Conservation (phyloP, 108 stramenopile species). For the Cylindrotheca closterium region DNA sequence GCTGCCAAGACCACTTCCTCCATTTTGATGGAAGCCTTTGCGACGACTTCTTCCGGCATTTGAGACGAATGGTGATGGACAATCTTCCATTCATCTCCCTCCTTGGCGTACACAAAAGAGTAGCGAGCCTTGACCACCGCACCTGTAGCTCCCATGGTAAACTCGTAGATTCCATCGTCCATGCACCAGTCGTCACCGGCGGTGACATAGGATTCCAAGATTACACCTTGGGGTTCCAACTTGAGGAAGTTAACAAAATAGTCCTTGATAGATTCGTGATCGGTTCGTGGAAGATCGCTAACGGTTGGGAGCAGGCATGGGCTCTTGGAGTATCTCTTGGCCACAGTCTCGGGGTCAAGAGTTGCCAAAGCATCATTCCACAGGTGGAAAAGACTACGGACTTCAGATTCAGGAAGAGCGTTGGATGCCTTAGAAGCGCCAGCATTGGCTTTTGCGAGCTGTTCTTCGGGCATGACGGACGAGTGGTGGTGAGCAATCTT, state of each 20-base stretch:
- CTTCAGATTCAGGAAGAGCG: slow-evolving; percentile 48
- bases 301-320: slow-evolving; percentile 59
- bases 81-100: too few relatives aligned
- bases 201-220: slow-evolving; percentile 51
- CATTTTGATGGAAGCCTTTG: too few relatives aligned
- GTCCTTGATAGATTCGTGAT: slow-evolving; percentile 56
- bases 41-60: too few relatives aligned
- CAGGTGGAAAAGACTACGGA: slow-evolving; percentile 58
- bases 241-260: slow-evolving; percentile 64
- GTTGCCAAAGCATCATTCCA: slow-evolving; percentile 74
- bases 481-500: too few relatives aligned
- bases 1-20: too few relatives aligned
- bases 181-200: slow-evolving; percentile 54
- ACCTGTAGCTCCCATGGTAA: slow-evolving; percentile 56
- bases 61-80: too few relatives aligned
- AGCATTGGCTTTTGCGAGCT: too few relatives aligned
- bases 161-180: too few relatives aligned
- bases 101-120: slow-evolving; percentile 58
- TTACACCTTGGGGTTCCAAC: slow-evolving; percentile 55
- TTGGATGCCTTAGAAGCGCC: too few relatives aligned
- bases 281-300: slow-evolving; percentile 54
- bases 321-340: slow-evolving; percentile 46
- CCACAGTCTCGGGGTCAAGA: slow-evolving; percentile 49
- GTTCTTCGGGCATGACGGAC: slow-evolving; percentile 64
- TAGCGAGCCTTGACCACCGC: slow-evolving; percentile 59